Conservation (phyloP, 139 green algal species). For the Chlamydomonas sp. region DNA sequence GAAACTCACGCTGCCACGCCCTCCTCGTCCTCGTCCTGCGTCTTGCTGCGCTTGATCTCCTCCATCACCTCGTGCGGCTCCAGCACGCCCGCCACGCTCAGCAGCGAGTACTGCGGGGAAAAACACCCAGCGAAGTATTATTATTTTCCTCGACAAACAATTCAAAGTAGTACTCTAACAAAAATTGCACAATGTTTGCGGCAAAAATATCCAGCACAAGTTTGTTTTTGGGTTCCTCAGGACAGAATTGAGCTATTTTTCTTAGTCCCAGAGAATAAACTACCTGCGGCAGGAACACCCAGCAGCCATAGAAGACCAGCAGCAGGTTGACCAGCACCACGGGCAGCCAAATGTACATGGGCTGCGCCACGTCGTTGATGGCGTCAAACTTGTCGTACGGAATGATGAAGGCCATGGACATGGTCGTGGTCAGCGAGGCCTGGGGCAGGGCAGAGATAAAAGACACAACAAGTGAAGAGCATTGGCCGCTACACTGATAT, state of each 20-base stretch:
- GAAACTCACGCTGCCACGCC: conserved; percentile 15
- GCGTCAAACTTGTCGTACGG: conserved; percentile 47
- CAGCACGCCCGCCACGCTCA: conserved; percentile 17
- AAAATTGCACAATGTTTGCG: too few species aligned
- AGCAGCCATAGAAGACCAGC: conserved; percentile 38
- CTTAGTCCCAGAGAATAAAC: too few species aligned
- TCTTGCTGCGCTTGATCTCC: conserved; percentile 43
- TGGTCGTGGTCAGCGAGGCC: conserved; percentile 42
- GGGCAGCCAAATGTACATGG: conserved; percentile 37
- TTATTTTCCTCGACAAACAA: too few species aligned
- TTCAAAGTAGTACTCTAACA: too few species aligned
- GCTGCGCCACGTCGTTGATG: conserved; percentile 5
- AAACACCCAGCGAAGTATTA: too few species aligned
- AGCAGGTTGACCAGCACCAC: conserved; percentile 19
- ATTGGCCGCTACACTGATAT: too few species aligned
- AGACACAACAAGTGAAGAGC: not conserved
- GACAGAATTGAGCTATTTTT: too few species aligned
- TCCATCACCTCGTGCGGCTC: conserved; percentile 40
- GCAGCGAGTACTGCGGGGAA: conserved; percentile 30
- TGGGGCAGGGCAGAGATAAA: not conserved
- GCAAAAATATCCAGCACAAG: too few species aligned
- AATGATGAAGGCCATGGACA: conserved; percentile 43
- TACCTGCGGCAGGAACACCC: conserved; percentile 27
- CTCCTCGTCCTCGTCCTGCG: conserved; percentile 28
- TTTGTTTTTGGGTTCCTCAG: too few species aligned